Evolutionary conservation across 345 rosid species (phyloP), one percentile per base, ranked within the genome.

Genomic region (Lumnitzera littorea): DNA sequence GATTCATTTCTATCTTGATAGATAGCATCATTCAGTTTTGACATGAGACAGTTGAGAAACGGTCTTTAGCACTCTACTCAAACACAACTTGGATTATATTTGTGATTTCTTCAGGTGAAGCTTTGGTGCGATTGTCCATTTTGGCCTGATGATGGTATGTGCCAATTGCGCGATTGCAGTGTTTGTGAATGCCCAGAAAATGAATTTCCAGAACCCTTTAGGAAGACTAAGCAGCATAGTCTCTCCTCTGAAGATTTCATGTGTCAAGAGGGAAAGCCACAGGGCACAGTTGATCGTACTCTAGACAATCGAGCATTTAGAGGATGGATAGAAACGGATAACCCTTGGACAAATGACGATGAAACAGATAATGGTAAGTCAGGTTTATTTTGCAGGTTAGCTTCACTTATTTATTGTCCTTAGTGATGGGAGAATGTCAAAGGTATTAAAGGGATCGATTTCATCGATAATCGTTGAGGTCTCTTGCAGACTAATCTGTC

Each of bases 301-400:
- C 13, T 94, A 41, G 97, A 94, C 41, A 82, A 68, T 1, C 78
- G 72, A 72, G 86, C 89, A 60, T 88, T 94, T 66, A 82, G 72
- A 70, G 97, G 94, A 46, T 94, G 99, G 97, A 78, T 80, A 6
- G 97, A 72, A 72, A 83, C 82, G 4, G 97, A 94, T 61, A 94
- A 94, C 70, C 97, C 99, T 11, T 94, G 97, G 99, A 90, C 99
- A n/a, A 67, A 81, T 74, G 98, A 87, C 60, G 96, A 92, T 63
- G 98, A 92, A 78, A 89, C 98, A 29, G 82, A 94, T 68, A 85
- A 87, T 52, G 96, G 97, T 94, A 43, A 24, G 78, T 71, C 62
- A 2, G 50, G 2, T n/a, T 63, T 60, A 56, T 48, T 66, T 36
- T 53, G 31, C 31, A 27, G 3, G 31, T 27, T 27, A 3, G 31